Base-by-base conservation (phyloP, 2,329 filamentous ascomycete genomes). In the Fusarium multiceps region DNA sequence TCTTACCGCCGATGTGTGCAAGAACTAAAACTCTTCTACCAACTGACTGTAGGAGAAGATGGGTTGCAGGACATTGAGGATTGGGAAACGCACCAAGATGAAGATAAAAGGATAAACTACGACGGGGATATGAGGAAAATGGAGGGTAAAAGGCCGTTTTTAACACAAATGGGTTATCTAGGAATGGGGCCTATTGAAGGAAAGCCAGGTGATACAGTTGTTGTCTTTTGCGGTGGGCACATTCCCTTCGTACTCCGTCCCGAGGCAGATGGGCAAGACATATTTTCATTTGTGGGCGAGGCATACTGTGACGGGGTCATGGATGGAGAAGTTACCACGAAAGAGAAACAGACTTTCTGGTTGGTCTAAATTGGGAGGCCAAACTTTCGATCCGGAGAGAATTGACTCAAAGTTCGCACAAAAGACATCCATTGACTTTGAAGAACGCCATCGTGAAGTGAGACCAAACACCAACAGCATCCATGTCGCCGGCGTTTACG, bases 231-330 rank as follows among this genome's bases (percentile, higher is more conserved):
- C 4, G 53, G 58, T 2, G 58, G 58, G 3, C 27, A 21, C 1
- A 46, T 60, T 6, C 42, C 57, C 3, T 60, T 57, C 12, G 6
- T 42, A 2, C 1, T 60, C 0, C 53, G 34, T 3, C 27, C 42
- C 3, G 7, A 34, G 11, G 5, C 8, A 8, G 16, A 7, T 1
- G 20, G 13, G 2, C 3, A 11, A 20, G 1, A 3, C 0, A 3
- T 2, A 9, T 60, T 28, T 4, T 21, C 18, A 0, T 49, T 13
- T 16, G 1, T 59, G 0, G 58, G 53, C 0, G 58, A 60, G 16
- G 54, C 34, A 5, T 60, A 59, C 4, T 60, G 58, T 9, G 14
- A 60, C 7, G 28, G 58, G 8, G 4, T 49, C 0, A 60, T 60
- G 43, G 54, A 60, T n/a, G 58, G 58, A 0, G 28, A 59, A 37